Evolutionary conservation across 371 early-diverging fungal genomes (phyloP), one percentile per base, ranked within the genome.

Genomic region (Syncephalastrum monosporum): DNA sequence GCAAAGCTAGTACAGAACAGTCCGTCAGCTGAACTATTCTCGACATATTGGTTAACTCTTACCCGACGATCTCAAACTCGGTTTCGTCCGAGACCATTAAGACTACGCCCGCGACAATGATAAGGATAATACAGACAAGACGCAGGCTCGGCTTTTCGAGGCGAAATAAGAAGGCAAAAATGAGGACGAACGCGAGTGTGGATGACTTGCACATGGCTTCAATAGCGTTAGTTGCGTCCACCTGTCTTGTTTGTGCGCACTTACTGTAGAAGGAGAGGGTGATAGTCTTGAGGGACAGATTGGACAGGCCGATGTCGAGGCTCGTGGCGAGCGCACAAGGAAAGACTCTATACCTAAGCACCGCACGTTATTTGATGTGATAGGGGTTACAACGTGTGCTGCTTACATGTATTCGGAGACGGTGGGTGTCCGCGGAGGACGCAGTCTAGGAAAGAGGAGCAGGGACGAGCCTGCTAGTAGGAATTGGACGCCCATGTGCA

Each of bases 181-280:
- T 53, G 38, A 96, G 74, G 7, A 94, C 92, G 67, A 92, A 95
- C 3, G 92, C 91, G 45, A 93, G 89, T 5, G 90, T 85, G 5
- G 89, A 90, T 12, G 91, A 91, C 70, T 96, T 96, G 70, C 94
- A 92, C 93, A 95, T 94, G 59, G 96, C 85, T 85, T 56, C 45
- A 29, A 44, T 45, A 23, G 44, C 3, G 21, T 62, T 42, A 49
- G 38, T n/a, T 29, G 3, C 24, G 38, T 45, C 25, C 15, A 46
- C 16, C 21, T 1, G n/a, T 44, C 38, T 13, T 23, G 12, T 3
- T 44, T 38, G 4, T 7, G 16, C 44, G 21, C 38, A 63, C 78
- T 72, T 75, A 81, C 85, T 96, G 74, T 94, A 94, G 61, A 95
- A 94, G 6, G 94, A 86, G 23, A 96, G 81, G 0, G 95, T 87